These are phyloP conservation scores for Tricholoma sp. DNA, from an alignment of 768 basidiomycete species.

Conservation along the genomic window DNA sequence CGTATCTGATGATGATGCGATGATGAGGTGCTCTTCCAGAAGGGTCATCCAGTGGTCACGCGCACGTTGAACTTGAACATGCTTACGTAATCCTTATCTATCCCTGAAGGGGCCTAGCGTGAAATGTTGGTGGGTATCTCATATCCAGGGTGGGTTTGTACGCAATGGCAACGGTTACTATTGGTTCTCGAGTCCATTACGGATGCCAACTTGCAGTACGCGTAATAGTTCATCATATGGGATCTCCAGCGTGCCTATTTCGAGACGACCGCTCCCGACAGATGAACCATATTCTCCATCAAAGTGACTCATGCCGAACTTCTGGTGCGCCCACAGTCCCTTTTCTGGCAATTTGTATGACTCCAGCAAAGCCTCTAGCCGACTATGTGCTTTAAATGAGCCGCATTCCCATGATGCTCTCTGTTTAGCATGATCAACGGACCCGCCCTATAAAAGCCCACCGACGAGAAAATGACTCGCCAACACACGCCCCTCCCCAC, in stretches of 20 bases:
- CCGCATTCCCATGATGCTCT: not conserved
- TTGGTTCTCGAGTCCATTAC: too few species aligned
- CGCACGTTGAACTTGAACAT: not conserved
- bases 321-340: not conserved
- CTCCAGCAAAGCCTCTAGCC: not conserved
- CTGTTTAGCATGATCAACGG: not conserved
- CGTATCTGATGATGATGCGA: too few species aligned
- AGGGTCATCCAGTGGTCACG: too few species aligned
- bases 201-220: too few species aligned
- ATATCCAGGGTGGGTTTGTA: too few species aligned
- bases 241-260: not conserved
- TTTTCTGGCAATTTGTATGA: not conserved
- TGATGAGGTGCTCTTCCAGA: too few species aligned
- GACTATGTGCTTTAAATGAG: not conserved
- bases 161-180: too few species aligned
- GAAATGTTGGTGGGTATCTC: too few species aligned
- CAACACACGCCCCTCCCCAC: not conserved
- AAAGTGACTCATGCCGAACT: slow-evolving; percentile 1
- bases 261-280: not conserved
- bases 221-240: not conserved
- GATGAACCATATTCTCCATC: not conserved
- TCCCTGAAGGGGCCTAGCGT: too few species aligned
- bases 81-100: not conserved
- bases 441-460: not conserved
- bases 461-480: slow-evolving; percentile 1